Evolutionary conservation across 2,329 filamentous ascomycete genomes (phyloP).

Genomic region (Xylariaceae sp.): DNA sequence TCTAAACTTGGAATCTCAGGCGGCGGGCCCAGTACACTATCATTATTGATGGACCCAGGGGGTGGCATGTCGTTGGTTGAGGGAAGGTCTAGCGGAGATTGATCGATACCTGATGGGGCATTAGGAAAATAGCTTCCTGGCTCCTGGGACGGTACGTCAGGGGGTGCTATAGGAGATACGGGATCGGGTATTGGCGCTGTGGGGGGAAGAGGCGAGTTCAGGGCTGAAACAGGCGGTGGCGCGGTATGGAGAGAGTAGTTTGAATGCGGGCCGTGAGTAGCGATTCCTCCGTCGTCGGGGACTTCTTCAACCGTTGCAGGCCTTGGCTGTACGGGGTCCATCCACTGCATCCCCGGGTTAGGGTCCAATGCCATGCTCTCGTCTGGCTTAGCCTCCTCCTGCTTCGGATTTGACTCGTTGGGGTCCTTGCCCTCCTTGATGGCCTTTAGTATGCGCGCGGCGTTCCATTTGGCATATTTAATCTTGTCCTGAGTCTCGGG

Average conservation of each 20-base stretch:
- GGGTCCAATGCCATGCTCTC: slow-evolving; percentile 49
- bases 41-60: slow-evolving; percentile 23
- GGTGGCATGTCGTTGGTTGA: slow-evolving; percentile 30
- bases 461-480: slow-evolving; percentile 96
- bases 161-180: slow-evolving; percentile 31
- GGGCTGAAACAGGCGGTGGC: slow-evolving; percentile 36
- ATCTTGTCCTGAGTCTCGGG: slow-evolving; percentile 76
- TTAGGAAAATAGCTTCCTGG: slow-evolving; percentile 29
- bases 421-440: slow-evolving; percentile 87
- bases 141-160: slow-evolving; percentile 25
- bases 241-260: slow-evolving; percentile 27
- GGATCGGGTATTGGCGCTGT: slow-evolving; percentile 28
- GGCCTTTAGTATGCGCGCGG: slow-evolving; percentile 81
- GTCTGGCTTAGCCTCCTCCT: slow-evolving; percentile 45
- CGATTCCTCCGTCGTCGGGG: slow-evolving; percentile 39
- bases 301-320: slow-evolving; percentile 49
- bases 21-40: slow-evolving; percentile 17
- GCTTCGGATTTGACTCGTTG: slow-evolving; percentile 79
- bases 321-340: slow-evolving; percentile 37
- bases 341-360: slow-evolving; percentile 54
- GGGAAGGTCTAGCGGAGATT: slow-evolving; percentile 26
- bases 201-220: slow-evolving; percentile 30
- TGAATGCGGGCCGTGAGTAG: slow-evolving; percentile 16
- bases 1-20: slow-evolving; percentile 26
- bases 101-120: slow-evolving; percentile 15